Evolutionary conservation across 1,284 basidiomycete genomes (phyloP).

Genomic region (Ustilago hordei): DNA sequence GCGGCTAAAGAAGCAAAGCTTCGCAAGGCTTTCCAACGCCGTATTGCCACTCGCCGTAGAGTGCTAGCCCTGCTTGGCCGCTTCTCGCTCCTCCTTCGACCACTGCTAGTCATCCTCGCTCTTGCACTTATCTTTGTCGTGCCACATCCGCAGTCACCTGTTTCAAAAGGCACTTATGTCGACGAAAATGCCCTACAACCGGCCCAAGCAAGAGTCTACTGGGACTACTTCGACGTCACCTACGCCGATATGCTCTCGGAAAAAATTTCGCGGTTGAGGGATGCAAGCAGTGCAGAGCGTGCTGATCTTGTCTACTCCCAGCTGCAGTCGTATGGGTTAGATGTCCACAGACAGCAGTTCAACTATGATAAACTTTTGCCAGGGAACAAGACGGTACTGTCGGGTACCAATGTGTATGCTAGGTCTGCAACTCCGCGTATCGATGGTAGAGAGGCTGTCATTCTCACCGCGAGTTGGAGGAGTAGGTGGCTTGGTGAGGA

Average conservation of each 20-base stretch:
- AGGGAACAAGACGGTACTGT: conserved; percentile 11
- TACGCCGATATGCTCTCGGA: conserved; percentile 59
- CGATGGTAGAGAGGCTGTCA: conserved; percentile 84
- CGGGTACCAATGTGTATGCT: conserved; percentile 85
- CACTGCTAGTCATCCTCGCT: conserved; percentile 31
- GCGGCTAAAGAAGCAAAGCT: conserved; percentile 31
- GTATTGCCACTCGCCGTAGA: conserved; percentile 37
- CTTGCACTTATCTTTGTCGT: conserved; percentile 52
- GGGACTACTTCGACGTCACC: conserved; percentile 58
- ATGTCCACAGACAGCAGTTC: conserved; percentile 36
- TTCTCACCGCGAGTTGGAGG: conserved; percentile 70
- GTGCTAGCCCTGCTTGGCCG: conserved; percentile 27
- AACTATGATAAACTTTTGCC: background rate
- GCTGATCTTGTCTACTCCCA: conserved; percentile 49
- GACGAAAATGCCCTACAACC: conserved; percentile 69
- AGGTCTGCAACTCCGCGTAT: conserved; percentile 84
- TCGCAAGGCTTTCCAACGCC: conserved; percentile 31
- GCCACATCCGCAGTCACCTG: conserved; percentile 54
- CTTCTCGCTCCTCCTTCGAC: conserved; percentile 17
- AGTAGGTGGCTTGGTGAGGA: conserved; percentile 44
- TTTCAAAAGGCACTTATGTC: conserved; percentile 62
- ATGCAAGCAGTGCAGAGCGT: conserved; percentile 28
- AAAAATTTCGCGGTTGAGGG: conserved; percentile 22
- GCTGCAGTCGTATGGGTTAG: conserved; percentile 56
- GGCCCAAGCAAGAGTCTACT: conserved; percentile 54